phyloP scores from a whole-genome alignment of 2,329 filamentous ascomycete genomes.

The Thelonectria olida region DNA sequence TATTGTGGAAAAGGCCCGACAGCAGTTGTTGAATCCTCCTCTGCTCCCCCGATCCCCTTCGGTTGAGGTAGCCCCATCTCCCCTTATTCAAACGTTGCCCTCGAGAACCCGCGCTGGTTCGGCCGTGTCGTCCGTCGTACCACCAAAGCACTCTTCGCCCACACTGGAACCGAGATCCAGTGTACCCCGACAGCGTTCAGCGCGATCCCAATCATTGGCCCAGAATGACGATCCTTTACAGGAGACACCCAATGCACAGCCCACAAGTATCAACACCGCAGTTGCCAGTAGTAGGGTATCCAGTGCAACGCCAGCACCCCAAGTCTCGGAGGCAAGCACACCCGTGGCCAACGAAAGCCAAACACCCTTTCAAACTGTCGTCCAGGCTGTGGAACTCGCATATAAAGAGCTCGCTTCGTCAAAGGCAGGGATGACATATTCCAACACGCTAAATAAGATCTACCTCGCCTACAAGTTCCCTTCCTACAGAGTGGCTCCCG shows the following conservation, averaged over 20 bases:
- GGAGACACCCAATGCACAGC: conserved; percentile 1
- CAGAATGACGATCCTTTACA: conserved; percentile 1
- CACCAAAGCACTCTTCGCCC: conserved; percentile 25
- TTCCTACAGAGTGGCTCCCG: conserved; percentile 36
- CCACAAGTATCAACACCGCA: conserved; percentile 12
- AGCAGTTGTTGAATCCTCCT: conserved; percentile 34
- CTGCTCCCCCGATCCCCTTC: conserved; percentile 28
- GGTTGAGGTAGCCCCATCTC: conserved; percentile 15
- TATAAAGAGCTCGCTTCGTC: conserved; percentile 25
- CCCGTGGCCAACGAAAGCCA: conserved; percentile 13
- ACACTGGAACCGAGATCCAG: conserved; percentile 21
- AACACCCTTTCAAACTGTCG: conserved; percentile 40
- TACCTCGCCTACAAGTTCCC: conserved; percentile 47
- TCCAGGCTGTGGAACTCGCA: conserved; percentile 38
- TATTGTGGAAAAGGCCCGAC: conserved; percentile 34
- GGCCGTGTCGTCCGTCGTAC: conserved; percentile 14
- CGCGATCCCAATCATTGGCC: conserved; percentile 29
- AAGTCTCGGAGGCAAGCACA: not conserved
- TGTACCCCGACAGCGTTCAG: conserved; percentile 21
- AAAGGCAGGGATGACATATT: conserved; percentile 36
- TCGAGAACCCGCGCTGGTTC: conserved; percentile 35
- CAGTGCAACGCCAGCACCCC: conserved; percentile 2
- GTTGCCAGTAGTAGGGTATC: conserved; percentile 14
- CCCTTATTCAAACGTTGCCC: conserved; percentile 20
- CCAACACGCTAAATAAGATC: conserved; percentile 39